Conservation (phyloP, 805 yeast genomes). For the Wickerhamomyces ciferrii region DNA sequence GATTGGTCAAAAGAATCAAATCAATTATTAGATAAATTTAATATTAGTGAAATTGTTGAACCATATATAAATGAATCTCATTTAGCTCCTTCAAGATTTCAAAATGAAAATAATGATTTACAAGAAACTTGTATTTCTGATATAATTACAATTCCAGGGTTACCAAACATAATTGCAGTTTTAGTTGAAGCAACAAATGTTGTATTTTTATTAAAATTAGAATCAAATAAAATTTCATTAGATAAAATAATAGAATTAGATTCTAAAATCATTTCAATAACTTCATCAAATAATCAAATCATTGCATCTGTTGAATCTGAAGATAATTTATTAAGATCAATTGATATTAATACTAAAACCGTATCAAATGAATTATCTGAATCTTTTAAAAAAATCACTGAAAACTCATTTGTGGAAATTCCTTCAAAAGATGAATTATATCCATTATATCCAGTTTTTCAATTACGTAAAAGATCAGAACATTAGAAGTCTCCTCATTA, state of each 20-base stretch:
- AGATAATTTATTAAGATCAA: slow-evolving; percentile 8
- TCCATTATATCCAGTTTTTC: slow-evolving; percentile 49
- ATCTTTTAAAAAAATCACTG: slow-evolving; percentile 17
- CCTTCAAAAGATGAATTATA: slow-evolving; percentile 17
- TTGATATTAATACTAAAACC: slow-evolving; percentile 22
- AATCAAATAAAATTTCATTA: slow-evolving; percentile 16
- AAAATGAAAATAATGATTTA: slow-evolving; percentile 40
- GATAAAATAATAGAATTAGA: slow-evolving; percentile 25
- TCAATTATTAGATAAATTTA: slow-evolving; percentile 41
- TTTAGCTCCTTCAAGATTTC: slow-evolving; percentile 59
- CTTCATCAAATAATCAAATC: slow-evolving; percentile 28
- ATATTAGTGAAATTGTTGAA: slow-evolving; percentile 35
- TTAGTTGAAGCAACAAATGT: slow-evolving; percentile 47
- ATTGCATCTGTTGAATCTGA: slow-evolving; percentile 28
- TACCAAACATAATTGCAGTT: slow-evolving; percentile 30
- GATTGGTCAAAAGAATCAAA: slow-evolving; percentile 57
- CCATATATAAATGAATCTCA: slow-evolving; percentile 51
- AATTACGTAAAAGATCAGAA: slow-evolving; percentile 61
- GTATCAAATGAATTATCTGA: slow-evolving; percentile 27
- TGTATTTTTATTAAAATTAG: slow-evolving; percentile 27
- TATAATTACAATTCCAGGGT: slow-evolving; percentile 28
- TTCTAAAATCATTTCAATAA: slow-evolving; percentile 24
- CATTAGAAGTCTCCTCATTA: slow-evolving; percentile 31
- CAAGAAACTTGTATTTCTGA: slow-evolving; percentile 51
- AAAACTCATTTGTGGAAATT: slow-evolving; percentile 16